phyloP scores from a whole-genome alignment of 73 alveolate genomes.

The Diophrys appendiculata region DNA sequence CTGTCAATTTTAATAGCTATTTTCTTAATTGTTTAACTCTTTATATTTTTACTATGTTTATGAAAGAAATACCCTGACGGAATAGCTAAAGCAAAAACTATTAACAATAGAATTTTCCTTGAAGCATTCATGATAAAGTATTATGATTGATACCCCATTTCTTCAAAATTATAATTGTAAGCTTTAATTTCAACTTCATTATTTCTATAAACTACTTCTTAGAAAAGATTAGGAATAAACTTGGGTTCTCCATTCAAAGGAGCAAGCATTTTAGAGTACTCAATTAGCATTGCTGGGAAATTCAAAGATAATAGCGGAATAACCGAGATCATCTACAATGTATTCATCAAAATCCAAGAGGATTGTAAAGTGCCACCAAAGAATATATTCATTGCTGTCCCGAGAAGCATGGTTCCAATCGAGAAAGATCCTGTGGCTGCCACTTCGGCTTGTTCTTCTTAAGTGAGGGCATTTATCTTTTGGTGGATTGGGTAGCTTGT shows the following conservation, averaged over 20 bases:
- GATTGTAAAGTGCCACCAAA: conserved; percentile 28
- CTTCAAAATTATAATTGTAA: conserved; percentile 1
- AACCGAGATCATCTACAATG: conserved; percentile 12
- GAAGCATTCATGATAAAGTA: conserved; percentile 6
- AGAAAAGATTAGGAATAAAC: conserved; percentile 10
- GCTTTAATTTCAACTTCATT: not conserved
- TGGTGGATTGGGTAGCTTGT: not conserved
- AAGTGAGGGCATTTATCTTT: not conserved
- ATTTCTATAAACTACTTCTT: not conserved
- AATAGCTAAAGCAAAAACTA: not conserved
- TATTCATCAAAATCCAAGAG: conserved; percentile 10
- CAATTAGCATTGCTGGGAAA: conserved; percentile 16
- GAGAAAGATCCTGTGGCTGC: not conserved
- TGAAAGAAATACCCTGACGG: not conserved
- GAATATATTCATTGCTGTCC: conserved; percentile 3
- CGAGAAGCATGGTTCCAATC: not conserved
- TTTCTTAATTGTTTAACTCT: not conserved
- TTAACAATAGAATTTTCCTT: conserved; percentile 6
- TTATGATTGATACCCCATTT: not conserved
- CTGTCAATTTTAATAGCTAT: not conserved
- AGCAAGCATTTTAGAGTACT: conserved; percentile 3
- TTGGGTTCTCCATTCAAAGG: conserved; percentile 26
- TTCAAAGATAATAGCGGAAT: conserved; percentile 15
- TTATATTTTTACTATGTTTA: not conserved
- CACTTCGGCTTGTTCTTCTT: not conserved